Base-by-base conservation (phyloP, 176 grass and related monocot species). In the Lolium multiflorum region DNA sequence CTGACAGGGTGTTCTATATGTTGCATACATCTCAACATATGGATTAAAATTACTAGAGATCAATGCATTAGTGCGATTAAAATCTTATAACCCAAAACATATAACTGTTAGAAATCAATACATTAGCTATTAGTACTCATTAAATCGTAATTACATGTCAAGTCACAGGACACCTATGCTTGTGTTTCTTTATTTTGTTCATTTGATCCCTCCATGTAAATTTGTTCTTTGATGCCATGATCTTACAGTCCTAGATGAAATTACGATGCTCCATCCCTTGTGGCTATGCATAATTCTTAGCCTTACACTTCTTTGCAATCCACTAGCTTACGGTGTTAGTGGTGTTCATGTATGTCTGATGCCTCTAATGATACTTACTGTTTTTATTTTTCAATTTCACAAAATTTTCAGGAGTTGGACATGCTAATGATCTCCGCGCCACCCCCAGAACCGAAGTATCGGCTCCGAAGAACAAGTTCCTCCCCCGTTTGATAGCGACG, bases 331-430 rank as follows among this genome's bases (percentile, higher is more conserved):
- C 51, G 14, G 4, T 54, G 7, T 73, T 24, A 37, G 0, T 18
- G 49, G 50, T 49, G 67, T 75, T 20, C 50, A 76, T 61, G 18
- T 2, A 47, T 72, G 28, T 59, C 21, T 71, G 20, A 70, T n/a
- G 20, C 14, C 37, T 78, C 51, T 78, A 17, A 44, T 66, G 59
- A 83, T n/a, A 8, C 43, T 64, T 26, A 66, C 63, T 66, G 1
- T 39, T 67, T 62, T 55, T 21, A 20, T 28, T 16, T 20, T 25
- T 5, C 51, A 60, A 15, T 62, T 79, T 72, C 61, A 38, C 25
- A 9, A 57, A 48, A 4, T 22, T 79, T 89, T 81, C 92, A 98
- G 96, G 93, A 94, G 25, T 89, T 98, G 71, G 96, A 98, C 87
- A 91, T 78, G 78, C 55, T 98, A 76, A 63, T 94, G 6, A 82